Percentiles rank a stretch among this genome's conserved stretches.
Evolutionary conservation across 2,329 filamentous ascomycete genomes (phyloP).

Genomic region (Penicillium brevicompactum): DNA sequence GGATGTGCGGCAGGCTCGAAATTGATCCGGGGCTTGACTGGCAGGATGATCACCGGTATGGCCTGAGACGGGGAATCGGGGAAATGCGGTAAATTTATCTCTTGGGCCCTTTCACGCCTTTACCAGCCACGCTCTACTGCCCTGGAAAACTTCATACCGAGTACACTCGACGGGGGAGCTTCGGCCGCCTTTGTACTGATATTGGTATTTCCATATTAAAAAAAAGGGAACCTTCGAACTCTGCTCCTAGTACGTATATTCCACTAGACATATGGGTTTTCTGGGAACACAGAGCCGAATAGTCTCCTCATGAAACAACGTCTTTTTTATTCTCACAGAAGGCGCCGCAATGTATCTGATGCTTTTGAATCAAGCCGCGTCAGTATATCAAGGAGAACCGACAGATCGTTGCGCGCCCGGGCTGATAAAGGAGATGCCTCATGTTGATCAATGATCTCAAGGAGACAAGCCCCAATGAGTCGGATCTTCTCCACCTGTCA

Average conservation of each 20-base stretch:
- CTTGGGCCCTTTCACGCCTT: too few species aligned
- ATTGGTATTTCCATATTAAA: too few species aligned
- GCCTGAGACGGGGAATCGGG: conserved; percentile 1
- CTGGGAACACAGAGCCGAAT: too few species aligned
- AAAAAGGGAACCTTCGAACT: too few species aligned
- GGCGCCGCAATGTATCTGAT: conserved; percentile 41
- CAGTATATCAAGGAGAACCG: conserved; percentile 45
- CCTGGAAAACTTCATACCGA: too few species aligned
- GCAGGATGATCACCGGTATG: not conserved
- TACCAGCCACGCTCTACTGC: too few species aligned
- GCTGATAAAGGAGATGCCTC: conserved; percentile 38
- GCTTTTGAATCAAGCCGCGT: conserved; percentile 48
- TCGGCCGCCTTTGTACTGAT: too few species aligned
- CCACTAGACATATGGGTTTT: too few species aligned
- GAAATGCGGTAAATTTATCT: not conserved
- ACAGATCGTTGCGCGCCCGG: conserved; percentile 44
- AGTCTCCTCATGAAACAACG: too few species aligned
- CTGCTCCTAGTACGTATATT: too few species aligned
- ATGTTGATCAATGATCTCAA: conserved; percentile 36
- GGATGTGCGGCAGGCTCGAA: not conserved
- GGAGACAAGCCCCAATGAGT: conserved; percentile 18
- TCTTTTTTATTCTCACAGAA: conserved; percentile 1
- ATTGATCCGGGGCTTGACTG: not conserved
- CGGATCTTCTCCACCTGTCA: conserved; percentile 21
- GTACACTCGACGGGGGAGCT: too few species aligned